These are phyloP conservation scores for Alternaria ethzedia DNA, from an alignment of 2,329 filamentous ascomycete species.

Conservation along the genomic window DNA sequence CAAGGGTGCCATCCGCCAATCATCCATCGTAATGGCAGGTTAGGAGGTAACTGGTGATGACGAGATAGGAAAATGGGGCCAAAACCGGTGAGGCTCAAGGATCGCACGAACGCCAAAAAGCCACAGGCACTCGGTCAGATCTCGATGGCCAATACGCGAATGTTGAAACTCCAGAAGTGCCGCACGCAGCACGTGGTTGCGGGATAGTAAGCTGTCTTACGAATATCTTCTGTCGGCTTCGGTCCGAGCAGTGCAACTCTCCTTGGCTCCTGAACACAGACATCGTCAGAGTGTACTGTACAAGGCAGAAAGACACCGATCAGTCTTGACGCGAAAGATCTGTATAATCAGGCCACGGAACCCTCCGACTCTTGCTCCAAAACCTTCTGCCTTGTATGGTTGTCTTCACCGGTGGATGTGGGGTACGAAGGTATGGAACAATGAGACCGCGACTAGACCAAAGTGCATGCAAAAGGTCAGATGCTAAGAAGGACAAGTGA, in stretches of 20 bases:
- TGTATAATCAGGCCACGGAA: slow-evolving; percentile 3
- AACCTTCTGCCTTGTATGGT: slow-evolving; percentile 38
- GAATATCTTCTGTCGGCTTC: slow-evolving; percentile 10
- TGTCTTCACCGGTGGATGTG: slow-evolving; percentile 44
- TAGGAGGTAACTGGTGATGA: slow-evolving; percentile 9
- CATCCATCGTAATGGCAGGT: background rate
- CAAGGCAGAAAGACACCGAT: slow-evolving; percentile 16
- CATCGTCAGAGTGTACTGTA: slow-evolving; percentile 13
- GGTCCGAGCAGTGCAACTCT: background rate
- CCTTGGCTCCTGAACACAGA: slow-evolving; percentile 7
- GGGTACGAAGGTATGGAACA: slow-evolving; percentile 22
- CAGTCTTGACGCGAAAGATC: slow-evolving; percentile 15
- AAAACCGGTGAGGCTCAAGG: slow-evolving; percentile 27
- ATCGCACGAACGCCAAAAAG: slow-evolving; percentile 12
- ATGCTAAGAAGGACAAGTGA: slow-evolving; percentile 20
- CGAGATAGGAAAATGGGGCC: slow-evolving; percentile 28
- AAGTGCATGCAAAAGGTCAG: slow-evolving; percentile 30
- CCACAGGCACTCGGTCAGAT: slow-evolving; percentile 1
- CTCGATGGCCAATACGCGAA: background rate
- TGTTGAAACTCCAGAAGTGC: background rate
- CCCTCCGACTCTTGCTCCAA: slow-evolving; percentile 20
- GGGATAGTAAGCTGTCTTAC: slow-evolving; percentile 8
- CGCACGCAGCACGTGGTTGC: background rate
- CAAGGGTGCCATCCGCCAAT: slow-evolving; percentile 2
- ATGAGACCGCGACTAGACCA: slow-evolving; percentile 10